Evolutionary conservation across 2,329 filamentous ascomycete species (phyloP).

Genomic region (Colletotrichum melonis): DNA sequence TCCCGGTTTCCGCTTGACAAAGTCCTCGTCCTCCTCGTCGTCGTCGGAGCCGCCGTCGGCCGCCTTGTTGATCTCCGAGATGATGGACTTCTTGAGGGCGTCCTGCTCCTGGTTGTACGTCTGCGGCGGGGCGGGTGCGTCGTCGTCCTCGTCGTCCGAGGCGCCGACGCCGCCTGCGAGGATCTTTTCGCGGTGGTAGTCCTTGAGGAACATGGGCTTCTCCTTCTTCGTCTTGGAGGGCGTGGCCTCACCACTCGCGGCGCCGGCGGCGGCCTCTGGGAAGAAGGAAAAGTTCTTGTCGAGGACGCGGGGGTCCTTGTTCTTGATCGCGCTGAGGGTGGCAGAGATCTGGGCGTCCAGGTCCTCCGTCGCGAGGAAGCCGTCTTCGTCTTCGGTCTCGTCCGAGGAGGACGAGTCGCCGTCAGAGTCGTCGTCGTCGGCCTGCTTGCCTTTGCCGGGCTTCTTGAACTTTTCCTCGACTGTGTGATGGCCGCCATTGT

Average conservation of each 20-base stretch:
- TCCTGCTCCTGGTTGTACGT: slow-evolving; percentile 93
- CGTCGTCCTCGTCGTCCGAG: slow-evolving; percentile 68
- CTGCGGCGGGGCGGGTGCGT: slow-evolving; percentile 56
- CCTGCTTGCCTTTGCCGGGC: slow-evolving; percentile 52
- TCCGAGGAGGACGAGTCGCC: slow-evolving; percentile 76
- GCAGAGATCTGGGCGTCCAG: slow-evolving; percentile 89
- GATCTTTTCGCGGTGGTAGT: slow-evolving; percentile 95
- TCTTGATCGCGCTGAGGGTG: slow-evolving; percentile 87
- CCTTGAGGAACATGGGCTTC: slow-evolving; percentile 85
- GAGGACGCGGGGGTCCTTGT: slow-evolving; percentile 92
- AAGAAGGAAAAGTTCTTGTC: slow-evolving; percentile 81
- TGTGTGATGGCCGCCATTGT: slow-evolving; percentile 45
- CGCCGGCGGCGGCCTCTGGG: slow-evolving; percentile 60
- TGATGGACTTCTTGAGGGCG: slow-evolving; percentile 79
- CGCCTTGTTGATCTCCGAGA: slow-evolving; percentile 82
- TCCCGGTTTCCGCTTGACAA: slow-evolving; percentile 78
- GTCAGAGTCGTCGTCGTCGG: slow-evolving; percentile 60
- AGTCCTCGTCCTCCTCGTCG: slow-evolving; percentile 72
- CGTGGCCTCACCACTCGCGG: slow-evolving; percentile 36
- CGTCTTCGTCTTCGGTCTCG: slow-evolving; percentile 91
- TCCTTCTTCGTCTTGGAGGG: slow-evolving; percentile 69
- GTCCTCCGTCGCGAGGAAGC: slow-evolving; percentile 84
- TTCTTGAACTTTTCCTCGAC: slow-evolving; percentile 88
- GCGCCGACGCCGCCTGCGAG: slow-evolving; percentile 75
- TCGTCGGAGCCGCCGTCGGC: slow-evolving; percentile 57